phyloP scores from a whole-genome alignment of 768 basidiomycete genomes.

The Termitomyces sp. region DNA sequence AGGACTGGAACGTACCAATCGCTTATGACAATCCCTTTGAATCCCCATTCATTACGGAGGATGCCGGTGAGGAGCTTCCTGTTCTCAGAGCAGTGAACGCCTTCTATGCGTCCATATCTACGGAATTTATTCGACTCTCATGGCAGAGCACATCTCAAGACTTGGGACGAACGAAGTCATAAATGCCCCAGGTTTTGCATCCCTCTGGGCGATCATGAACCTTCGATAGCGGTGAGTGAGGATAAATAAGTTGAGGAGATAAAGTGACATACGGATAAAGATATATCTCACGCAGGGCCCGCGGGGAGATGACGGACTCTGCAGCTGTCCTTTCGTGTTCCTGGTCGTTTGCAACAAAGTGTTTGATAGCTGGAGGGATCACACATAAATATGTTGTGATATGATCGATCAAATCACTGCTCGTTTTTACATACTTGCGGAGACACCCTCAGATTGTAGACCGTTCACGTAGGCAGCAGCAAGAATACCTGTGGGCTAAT shows the following conservation, averaged over 20 bases:
- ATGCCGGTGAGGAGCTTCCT: constrained; percentile 54
- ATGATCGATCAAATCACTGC: background rate
- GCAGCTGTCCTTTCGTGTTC: constrained; percentile 67
- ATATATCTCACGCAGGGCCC: constrained; percentile 71
- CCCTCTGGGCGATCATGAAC: constrained; percentile 66
- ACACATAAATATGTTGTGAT: too few species aligned
- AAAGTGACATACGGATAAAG: constrained; percentile 52
- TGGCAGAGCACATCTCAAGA: background rate
- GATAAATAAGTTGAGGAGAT: background rate
- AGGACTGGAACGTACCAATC: constrained; percentile 54
- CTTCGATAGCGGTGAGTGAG: constrained; percentile 22
- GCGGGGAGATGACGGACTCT: constrained; percentile 59
- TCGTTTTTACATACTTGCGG: constrained; percentile 50
- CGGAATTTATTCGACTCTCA: background rate
- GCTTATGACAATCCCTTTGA: constrained; percentile 67
- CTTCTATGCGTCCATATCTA: constrained; percentile 73
- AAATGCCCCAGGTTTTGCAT: constrained; percentile 58
- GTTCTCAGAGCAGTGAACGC: constrained; percentile 69
- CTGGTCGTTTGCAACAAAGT: constrained; percentile 72
- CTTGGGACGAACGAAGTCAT: constrained; percentile 55
- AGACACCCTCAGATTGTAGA: constrained; percentile 61
- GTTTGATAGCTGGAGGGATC: constrained; percentile 55
- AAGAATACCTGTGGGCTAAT: constrained; percentile 40
- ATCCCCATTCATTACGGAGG: constrained; percentile 74
- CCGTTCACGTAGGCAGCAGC: constrained; percentile 69